Evolutionary conservation across 495 filamentous ascomycete genomes (phyloP), one percentile per base, ranked within the genome.

Genomic region (Aspergillus nanangensis): DNA sequence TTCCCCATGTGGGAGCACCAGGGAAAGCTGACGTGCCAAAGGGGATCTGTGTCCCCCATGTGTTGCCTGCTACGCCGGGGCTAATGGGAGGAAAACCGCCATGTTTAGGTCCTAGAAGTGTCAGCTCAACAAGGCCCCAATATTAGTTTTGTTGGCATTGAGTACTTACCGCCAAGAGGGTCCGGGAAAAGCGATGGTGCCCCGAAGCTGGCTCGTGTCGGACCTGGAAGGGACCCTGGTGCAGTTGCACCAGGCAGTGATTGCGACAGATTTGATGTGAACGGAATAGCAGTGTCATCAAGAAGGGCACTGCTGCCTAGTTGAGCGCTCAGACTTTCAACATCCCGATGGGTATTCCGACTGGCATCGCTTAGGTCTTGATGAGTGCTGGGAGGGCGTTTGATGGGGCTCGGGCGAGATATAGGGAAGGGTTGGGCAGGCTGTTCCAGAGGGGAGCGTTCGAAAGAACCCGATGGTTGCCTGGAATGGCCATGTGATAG

Each of bases 251-350:
- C 69, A 14, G 70, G 68, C 20, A 72, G 57, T 18, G 71, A 71
- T 56, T 61, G 66, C 41, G 58, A 69, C 39, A 62, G 56, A 27
- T 66, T 66, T 9, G 69, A 64, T 14, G 71, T 52, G 38, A 74
- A 62, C 19, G 74, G 65, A 38, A 75, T 76, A 47, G 89, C 81
- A 14, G 72, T 77, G 58, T 94, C 90, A 54, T 94, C 91, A 29
- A 96, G 72, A n/a, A 98, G 71, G 8, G 91, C 92, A 61, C 85
- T 90, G 66, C 92, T 96, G 8, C 93, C 94, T n/a, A 98, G 76
- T 59, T 91, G 88, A 39, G 82, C 77, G 45, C 80, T 87, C 36
- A 94, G 69, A 42, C 90, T 81, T 44, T 96, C 89, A 27, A 87
- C 56, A 44, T 86, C 78, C 11, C 53, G 52, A 42, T 64, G 70